phyloP scores from a whole-genome alignment of 2,329 filamentous ascomycete genomes.

The Curvularia verruculosa region DNA sequence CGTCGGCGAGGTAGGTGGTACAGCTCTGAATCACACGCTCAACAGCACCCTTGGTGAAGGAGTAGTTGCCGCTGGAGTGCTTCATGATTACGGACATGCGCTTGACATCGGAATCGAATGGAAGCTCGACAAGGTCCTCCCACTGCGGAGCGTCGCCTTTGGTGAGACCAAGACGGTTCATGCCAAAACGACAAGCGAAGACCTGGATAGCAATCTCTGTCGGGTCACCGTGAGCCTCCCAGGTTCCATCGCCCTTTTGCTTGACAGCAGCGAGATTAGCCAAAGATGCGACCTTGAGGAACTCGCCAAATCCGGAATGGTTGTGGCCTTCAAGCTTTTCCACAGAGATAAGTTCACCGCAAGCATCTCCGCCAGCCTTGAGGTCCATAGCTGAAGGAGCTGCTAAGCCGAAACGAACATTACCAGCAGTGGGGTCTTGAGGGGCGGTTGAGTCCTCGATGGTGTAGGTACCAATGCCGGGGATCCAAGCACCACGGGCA shows the following conservation, averaged over 20 bases:
- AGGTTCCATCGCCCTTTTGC: conserved; percentile 49
- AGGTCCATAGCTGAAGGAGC: conserved; percentile 37
- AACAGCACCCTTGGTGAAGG: conserved; percentile 71
- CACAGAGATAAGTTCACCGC: conserved; percentile 17
- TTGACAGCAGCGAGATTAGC: conserved; percentile 61
- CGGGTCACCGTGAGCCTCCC: conserved; percentile 49
- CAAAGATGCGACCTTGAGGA: conserved; percentile 46
- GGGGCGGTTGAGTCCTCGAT: conserved; percentile 45
- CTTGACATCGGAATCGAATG: conserved; percentile 76
- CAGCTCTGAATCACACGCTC: conserved; percentile 61
- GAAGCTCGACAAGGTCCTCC: conserved; percentile 66
- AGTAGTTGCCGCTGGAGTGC: conserved; percentile 38
- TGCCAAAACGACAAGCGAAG: conserved; percentile 71
- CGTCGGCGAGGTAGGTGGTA: conserved; percentile 57
- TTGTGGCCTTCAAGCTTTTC: conserved; percentile 34
- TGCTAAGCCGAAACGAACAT: conserved; percentile 34
- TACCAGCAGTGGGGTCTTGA: conserved; percentile 42
- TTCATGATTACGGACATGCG: conserved; percentile 76
- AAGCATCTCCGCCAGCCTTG: conserved; percentile 24
- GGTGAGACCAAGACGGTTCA: conserved; percentile 62
- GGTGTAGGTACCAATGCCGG: conserved; percentile 46
- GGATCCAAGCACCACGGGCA: conserved; percentile 48
- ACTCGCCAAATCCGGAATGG: conserved; percentile 36
- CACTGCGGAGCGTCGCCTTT: conserved; percentile 39
- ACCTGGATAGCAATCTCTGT: conserved; percentile 79